Base-by-base conservation (phyloP, 192 early-diverging fungal species). In the Gamsiella multidivaricata region DNA sequence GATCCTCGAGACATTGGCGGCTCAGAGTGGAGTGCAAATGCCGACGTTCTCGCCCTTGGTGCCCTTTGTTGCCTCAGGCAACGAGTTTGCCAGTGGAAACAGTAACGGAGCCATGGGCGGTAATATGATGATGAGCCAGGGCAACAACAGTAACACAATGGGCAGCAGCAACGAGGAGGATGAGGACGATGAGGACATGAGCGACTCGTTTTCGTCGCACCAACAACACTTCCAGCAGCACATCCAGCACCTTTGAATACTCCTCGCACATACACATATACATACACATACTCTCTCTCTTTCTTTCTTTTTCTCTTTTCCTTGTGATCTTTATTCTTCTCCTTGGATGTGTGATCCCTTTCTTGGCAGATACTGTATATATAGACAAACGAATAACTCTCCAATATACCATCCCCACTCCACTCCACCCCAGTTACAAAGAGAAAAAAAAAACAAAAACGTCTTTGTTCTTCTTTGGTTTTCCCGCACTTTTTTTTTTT, bases 171-270 rank as follows among this genome's bases (percentile, higher is more conserved):
- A 64, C 37, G 61, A 73, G 18, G 70, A 76, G 14, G 72, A 74
- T 28, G 71, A 76, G 22, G 72, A 76, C 17, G 72, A 76, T 2
- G 72, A 67, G 7, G 72, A 76, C 9, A 56, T 76, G 72, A 66
- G 65, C 59, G 72, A 76, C 22, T 66, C 41, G 5, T 67, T 39
- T 25, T 41, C 56, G 43, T 18, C 52, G 45, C 65, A 68, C 17
- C 62, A 52, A 33, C 26, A 47, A 28, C 25, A 54, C 39, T n/a
- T 41, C 26, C 64, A 66, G 31, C 47, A 23, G 61, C 23, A 63
- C 37, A 36, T 41, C 41, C 56, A 41, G 5, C 56, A 61, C 47
- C 49, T 70, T 46, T 70, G 32, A 70, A 60, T 23, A 36, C 14
- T 37, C 56, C 29, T 33, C 31, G 29, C 12, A 58, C 33, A 55